Conservation (phyloP, 495 filamentous ascomycete genomes). For the Xylaria nigripes region DNA sequence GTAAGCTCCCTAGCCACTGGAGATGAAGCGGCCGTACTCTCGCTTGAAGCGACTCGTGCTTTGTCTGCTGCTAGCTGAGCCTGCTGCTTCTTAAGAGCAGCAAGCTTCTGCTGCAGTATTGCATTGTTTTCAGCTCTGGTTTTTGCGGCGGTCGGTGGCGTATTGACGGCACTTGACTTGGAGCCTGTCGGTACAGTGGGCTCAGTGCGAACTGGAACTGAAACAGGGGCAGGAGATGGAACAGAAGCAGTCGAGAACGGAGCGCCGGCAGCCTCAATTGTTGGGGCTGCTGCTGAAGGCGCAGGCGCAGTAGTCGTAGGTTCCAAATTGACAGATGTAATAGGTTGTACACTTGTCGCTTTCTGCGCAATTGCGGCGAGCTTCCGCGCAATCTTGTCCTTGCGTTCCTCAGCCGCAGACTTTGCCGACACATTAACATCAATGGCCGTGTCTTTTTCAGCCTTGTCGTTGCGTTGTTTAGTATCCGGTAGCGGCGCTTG, state of each 20-base stretch:
- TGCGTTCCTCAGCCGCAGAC: constrained; percentile 53
- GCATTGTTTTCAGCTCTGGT: constrained; percentile 37
- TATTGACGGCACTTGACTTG: constrained; percentile 9
- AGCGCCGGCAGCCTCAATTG: background rate
- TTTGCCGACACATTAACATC: constrained; percentile 29
- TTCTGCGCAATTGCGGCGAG: constrained; percentile 49
- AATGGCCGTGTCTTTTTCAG: constrained; percentile 3
- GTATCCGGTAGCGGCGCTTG: background rate
- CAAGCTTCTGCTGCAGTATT: constrained; percentile 39
- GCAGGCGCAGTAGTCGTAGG: background rate
- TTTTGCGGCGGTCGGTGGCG: constrained; percentile 24
- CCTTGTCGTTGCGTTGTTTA: background rate
- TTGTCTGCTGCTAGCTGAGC: constrained; percentile 29
- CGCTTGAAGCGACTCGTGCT: constrained; percentile 8
- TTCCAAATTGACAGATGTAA: background rate
- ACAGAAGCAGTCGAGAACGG: background rate
- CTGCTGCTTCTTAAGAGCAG: constrained; percentile 39
- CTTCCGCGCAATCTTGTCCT: constrained; percentile 67
- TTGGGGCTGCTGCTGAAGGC: background rate
- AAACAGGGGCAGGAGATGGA: background rate
- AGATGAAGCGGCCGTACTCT: constrained; percentile 1
- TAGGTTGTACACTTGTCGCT: constrained; percentile 22
- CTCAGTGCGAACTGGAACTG: background rate
- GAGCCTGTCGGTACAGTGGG: constrained; percentile 4
- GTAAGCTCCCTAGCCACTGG: background rate